phyloP scores from a whole-genome alignment of 2,329 filamentous ascomycete species.

The Botrytis fabae region DNA sequence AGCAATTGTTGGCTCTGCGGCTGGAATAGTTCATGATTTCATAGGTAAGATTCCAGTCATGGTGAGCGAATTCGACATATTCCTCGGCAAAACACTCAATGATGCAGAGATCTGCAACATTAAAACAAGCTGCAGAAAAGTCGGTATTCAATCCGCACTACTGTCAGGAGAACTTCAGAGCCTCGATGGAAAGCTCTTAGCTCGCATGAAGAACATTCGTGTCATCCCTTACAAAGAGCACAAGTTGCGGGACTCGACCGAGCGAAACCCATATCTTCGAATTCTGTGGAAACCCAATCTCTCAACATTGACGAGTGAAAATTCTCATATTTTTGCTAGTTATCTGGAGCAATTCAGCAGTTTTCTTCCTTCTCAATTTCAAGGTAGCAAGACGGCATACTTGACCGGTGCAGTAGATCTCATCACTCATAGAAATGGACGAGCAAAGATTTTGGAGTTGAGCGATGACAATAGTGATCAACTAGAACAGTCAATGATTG shows the following conservation, averaged over 20 bases:
- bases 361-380: conserved; percentile 16
- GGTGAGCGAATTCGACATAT: conserved; percentile 15
- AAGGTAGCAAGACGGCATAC: conserved; percentile 19
- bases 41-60: conserved; percentile 25
- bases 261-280: conserved; percentile 26
- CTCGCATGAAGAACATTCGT: conserved; percentile 21
- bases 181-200: conserved; percentile 12
- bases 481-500: conserved; percentile 19
- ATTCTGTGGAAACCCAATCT: conserved; percentile 27
- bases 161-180: conserved; percentile 22
- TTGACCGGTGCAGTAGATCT: conserved; percentile 21
- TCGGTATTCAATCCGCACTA: conserved; percentile 23
- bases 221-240: conserved; percentile 21
- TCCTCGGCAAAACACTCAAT: neutral
- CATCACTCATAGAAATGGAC: conserved; percentile 14
- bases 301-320: conserved; percentile 13
- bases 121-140: conserved; percentile 14
- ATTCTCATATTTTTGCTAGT: conserved; percentile 2
- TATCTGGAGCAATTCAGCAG: conserved; percentile 21
- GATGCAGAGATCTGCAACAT: conserved; percentile 21
- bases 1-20: conserved; percentile 36
- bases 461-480: conserved; percentile 12
- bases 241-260: neutral
- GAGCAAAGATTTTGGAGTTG: conserved; percentile 23
- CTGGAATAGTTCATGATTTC: conserved; percentile 21